A percentile compares a stretch with the other conserved stretches of the same genome.
Conservation (phyloP, 2,329 filamentous ascomycete species). For the Rhinocladiella mackenziei region DNA sequence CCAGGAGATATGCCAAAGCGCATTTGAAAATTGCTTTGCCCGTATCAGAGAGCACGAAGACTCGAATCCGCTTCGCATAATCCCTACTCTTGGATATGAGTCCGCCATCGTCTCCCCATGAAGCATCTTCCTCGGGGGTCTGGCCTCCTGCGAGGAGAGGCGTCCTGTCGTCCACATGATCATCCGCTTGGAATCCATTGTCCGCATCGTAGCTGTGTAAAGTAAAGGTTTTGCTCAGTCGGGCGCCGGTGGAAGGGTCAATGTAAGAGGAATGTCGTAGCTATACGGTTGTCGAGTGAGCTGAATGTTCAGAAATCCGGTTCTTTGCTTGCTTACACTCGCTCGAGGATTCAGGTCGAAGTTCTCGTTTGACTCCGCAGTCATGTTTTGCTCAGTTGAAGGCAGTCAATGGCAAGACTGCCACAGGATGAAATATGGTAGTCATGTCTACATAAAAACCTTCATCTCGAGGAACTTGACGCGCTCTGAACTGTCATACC, state of each 20-base stretch:
- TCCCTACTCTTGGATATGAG: constrained; percentile 26
- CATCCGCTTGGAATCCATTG: constrained; percentile 19
- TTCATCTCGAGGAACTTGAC: background rate
- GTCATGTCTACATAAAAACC: background rate
- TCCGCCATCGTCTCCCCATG: background rate
- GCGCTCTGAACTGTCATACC: too few species aligned
- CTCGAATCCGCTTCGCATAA: constrained; percentile 44
- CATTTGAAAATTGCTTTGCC: constrained; percentile 85
- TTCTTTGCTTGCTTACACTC: constrained; percentile 12
- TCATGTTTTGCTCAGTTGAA: constrained; percentile 3
- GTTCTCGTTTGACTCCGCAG: background rate
- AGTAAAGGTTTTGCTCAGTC: constrained; percentile 73
- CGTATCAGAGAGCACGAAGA: constrained; percentile 65
- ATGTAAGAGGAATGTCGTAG: constrained; percentile 83
- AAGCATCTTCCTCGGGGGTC: background rate
- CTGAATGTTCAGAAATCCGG: background rate
- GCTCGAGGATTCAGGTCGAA: constrained; percentile 16
- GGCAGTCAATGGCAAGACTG: constrained; percentile 4
- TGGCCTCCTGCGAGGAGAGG: constrained; percentile 13
- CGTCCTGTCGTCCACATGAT: constrained; percentile 9
- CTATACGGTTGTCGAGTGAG: constrained; percentile 38
- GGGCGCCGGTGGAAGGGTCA: constrained; percentile 78
- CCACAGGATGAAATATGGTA: constrained; percentile 24
- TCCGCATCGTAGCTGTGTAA: constrained; percentile 55
- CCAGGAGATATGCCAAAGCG: constrained; percentile 81